These are phyloP conservation scores for Elsinoe necatrix DNA, from an alignment of 2,329 filamentous ascomycete species.

Conservation along the genomic window DNA sequence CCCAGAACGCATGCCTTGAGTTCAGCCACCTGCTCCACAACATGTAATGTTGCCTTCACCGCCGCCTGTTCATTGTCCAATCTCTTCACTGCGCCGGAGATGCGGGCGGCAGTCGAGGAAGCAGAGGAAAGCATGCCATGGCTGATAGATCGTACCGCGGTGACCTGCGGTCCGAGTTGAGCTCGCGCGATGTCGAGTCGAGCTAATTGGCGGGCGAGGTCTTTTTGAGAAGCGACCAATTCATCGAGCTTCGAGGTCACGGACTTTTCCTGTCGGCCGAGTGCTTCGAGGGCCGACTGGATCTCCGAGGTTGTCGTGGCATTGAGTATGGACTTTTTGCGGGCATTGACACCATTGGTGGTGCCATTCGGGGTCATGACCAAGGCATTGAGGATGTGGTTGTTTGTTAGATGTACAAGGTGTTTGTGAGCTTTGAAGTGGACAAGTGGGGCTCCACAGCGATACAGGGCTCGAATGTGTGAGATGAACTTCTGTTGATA, in stretches of 20 bases:
- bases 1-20: conserved; percentile 94
- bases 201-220: conserved; percentile 76
- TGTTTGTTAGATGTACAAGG: not conserved
- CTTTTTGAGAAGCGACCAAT: conserved; percentile 73
- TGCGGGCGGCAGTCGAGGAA: conserved; percentile 72
- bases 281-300: conserved; percentile 62
- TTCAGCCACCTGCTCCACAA: conserved; percentile 94
- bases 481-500: too few relatives aligned
- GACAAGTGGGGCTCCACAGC: not conserved
- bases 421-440: not conserved
- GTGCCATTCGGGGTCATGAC: conserved; percentile 12
- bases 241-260: conserved; percentile 67
- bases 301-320: conserved; percentile 71
- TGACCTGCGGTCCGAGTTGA: conserved; percentile 76
- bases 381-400: not conserved
- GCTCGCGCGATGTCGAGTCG: conserved; percentile 84
- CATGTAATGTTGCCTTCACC: conserved; percentile 79
- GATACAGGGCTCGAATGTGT: too few relatives aligned
- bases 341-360: not conserved
- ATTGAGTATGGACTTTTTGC: conserved; percentile 48
- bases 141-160: conserved; percentile 73
- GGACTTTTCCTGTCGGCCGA: conserved; percentile 66
- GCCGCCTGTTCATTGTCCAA: conserved; percentile 86
- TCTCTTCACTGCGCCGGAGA: conserved; percentile 77
- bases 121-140: conserved; percentile 85